These are phyloP conservation scores for Metschnikowia lachancei DNA, from an alignment of 805 yeast species.

Conservation along the genomic window DNA sequence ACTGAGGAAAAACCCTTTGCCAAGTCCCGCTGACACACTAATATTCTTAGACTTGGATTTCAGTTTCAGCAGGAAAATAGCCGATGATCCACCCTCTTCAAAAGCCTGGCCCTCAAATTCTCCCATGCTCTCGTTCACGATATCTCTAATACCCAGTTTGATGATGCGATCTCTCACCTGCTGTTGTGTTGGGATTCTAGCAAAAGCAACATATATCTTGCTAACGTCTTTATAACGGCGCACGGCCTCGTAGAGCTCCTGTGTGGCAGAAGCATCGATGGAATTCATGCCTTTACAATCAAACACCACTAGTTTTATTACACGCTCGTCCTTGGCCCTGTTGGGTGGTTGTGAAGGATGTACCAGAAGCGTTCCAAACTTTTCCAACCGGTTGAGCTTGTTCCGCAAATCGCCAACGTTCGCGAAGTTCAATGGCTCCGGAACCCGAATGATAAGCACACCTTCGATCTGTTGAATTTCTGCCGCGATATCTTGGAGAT, in stretches of 20 bases:
- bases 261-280: slow-evolving; percentile 78
- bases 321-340: slow-evolving; percentile 39
- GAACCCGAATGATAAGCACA: slow-evolving; percentile 72
- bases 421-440: slow-evolving; percentile 87
- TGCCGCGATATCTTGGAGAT: slow-evolving; percentile 20
- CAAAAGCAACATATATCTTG: slow-evolving; percentile 55
- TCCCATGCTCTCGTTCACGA: slow-evolving; percentile 23
- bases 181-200: slow-evolving; percentile 52
- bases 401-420: slow-evolving; percentile 74
- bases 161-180: slow-evolving; percentile 49
- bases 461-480: slow-evolving; percentile 56
- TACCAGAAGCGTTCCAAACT: slow-evolving; percentile 67
- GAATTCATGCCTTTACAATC: slow-evolving; percentile 81
- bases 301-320: slow-evolving; percentile 57
- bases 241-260: slow-evolving; percentile 63
- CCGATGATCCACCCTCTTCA: background rate
- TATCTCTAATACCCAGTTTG: slow-evolving; percentile 51
- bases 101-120: background rate
- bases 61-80: too few relatives aligned
- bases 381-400: slow-evolving; percentile 66
- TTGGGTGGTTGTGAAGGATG: slow-evolving; percentile 71
- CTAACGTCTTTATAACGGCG: slow-evolving; percentile 48
- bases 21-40: slow-evolving; percentile 19
- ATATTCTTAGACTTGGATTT: background rate
- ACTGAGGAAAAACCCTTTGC: slow-evolving; percentile 43